phyloP scores from a whole-genome alignment of 345 rosid genomes.

The Populus alba region DNA sequence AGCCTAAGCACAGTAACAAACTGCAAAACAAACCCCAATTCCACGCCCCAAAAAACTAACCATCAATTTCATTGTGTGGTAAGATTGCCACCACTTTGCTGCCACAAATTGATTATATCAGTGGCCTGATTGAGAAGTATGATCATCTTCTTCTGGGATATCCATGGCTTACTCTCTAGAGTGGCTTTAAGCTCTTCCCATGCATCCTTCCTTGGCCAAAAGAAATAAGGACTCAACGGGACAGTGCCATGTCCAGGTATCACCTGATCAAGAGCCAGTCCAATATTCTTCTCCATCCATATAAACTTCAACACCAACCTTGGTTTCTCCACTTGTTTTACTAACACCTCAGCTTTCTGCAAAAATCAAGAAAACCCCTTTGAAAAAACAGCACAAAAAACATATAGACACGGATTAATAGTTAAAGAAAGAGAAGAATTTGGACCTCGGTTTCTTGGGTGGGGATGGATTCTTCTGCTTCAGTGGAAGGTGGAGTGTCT shows the following conservation, averaged over 20 bases:
- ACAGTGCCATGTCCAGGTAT: constrained; percentile 71
- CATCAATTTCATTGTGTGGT: constrained; percentile 1
- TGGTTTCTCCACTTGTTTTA: constrained; percentile 52
- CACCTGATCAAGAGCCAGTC: constrained; percentile 61
- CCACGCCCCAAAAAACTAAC: background rate
- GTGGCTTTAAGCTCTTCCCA: constrained; percentile 82
- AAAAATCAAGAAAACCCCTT: background rate
- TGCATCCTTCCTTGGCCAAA: constrained; percentile 82
- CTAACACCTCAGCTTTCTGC: constrained; percentile 38
- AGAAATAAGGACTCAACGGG: constrained; percentile 74
- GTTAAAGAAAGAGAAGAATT: background rate
- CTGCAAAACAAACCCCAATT: background rate
- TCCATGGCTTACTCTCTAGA: constrained; percentile 74
- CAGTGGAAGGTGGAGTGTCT: constrained; percentile 11
- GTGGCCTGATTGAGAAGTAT: constrained; percentile 84
- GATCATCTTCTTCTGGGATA: constrained; percentile 77
- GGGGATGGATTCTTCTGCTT: constrained; percentile 10
- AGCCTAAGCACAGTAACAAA: background rate
- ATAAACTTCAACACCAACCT: constrained; percentile 69
- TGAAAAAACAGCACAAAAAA: background rate
- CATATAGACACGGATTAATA: background rate
- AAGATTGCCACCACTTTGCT: constrained; percentile 77
- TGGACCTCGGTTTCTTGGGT: constrained; percentile 30
- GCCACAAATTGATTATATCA: constrained; percentile 82
- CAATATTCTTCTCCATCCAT: constrained; percentile 92